Evolutionary conservation across 2,329 filamentous ascomycete genomes (phyloP).

Genomic region (Xylaria sp.): DNA sequence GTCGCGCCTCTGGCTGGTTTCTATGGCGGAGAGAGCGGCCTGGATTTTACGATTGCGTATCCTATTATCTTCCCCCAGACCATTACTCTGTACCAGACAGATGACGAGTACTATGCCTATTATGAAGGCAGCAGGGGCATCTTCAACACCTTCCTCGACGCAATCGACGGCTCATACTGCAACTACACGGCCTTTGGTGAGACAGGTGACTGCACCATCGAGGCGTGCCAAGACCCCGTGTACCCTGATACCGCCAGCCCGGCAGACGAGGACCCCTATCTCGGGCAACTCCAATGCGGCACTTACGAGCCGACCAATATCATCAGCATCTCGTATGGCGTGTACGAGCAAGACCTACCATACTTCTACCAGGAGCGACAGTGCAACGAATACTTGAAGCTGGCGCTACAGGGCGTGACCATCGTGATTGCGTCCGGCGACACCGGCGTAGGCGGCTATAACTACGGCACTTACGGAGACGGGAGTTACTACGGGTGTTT

Average conservation of each 20-base stretch:
- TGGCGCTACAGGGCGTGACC: conserved; percentile 29
- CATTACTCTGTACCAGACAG: conserved; percentile 19
- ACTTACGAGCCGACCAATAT: conserved; percentile 27
- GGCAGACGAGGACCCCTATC: conserved; percentile 18
- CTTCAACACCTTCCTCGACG: conserved; percentile 30
- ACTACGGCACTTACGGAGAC: conserved; percentile 9
- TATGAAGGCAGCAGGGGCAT: conserved; percentile 6
- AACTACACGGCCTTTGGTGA: conserved; percentile 37
- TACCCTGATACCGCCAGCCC: conserved; percentile 24
- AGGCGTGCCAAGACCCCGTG: conserved; percentile 30
- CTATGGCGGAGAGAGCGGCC: conserved; percentile 6
- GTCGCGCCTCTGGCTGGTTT: conserved; percentile 7
- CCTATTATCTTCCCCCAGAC: conserved; percentile 22
- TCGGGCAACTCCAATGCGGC: conserved; percentile 26
- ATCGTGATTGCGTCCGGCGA: conserved; percentile 31
- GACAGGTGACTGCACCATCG: conserved; percentile 34
- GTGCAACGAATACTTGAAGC: conserved; percentile 34
- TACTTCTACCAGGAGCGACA: conserved; percentile 29
- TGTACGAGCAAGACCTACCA: conserved; percentile 25
- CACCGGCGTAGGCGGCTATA: conserved; percentile 20
- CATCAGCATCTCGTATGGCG: conserved; percentile 32
- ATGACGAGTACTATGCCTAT: conserved; percentile 20
- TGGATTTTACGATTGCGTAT: conserved; percentile 19
- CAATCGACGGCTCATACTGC: conserved; percentile 40
- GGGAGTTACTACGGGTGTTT: conserved; percentile 19